These are phyloP conservation scores for Globisporangium nodosum DNA, from an alignment of 352 stramenopile species.

Conservation along the genomic window DNA sequence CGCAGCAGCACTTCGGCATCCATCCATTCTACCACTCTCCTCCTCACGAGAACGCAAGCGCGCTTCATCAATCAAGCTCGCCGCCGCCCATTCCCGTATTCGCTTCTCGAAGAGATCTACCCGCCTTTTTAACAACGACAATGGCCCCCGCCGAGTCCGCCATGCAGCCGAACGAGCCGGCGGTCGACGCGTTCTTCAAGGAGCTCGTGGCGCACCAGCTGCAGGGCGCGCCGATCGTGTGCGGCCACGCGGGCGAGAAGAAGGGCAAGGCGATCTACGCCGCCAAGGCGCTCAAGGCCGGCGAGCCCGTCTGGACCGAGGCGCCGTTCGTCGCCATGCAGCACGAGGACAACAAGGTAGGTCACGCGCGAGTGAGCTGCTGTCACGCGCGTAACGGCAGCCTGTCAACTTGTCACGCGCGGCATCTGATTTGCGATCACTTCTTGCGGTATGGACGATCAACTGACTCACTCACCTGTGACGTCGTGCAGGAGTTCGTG, in stretches of 20 bases:
- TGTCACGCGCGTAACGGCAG: too few species aligned
- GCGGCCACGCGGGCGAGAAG: conserved; percentile 34
- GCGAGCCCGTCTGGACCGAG: conserved; percentile 58
- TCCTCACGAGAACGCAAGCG: too few species aligned
- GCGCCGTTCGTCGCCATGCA: conserved; percentile 65
- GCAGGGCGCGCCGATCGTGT: conserved; percentile 44
- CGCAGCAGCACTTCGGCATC: too few species aligned
- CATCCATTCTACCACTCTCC: too few species aligned
- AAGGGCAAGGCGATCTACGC: conserved; percentile 80
- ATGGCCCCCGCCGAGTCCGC: background rate
- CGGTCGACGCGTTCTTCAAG: conserved; percentile 45
- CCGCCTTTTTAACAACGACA: background rate
- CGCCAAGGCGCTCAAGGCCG: conserved; percentile 39
- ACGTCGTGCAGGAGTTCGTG: conserved; percentile 37
- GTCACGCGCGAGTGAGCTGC: background rate
- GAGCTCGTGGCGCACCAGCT: conserved; percentile 49
- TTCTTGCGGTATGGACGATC: conserved; percentile 1
- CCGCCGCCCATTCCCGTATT: background rate
- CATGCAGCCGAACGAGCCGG: conserved; percentile 1
- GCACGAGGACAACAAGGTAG: conserved; percentile 68
- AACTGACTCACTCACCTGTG: background rate
- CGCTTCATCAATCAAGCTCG: too few species aligned
- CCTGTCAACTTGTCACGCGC: background rate
- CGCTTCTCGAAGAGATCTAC: too few species aligned
- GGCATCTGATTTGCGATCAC: background rate